Base-by-base conservation (phyloP, 768 basidiomycete species). In the Tulasnella sp. region DNA sequence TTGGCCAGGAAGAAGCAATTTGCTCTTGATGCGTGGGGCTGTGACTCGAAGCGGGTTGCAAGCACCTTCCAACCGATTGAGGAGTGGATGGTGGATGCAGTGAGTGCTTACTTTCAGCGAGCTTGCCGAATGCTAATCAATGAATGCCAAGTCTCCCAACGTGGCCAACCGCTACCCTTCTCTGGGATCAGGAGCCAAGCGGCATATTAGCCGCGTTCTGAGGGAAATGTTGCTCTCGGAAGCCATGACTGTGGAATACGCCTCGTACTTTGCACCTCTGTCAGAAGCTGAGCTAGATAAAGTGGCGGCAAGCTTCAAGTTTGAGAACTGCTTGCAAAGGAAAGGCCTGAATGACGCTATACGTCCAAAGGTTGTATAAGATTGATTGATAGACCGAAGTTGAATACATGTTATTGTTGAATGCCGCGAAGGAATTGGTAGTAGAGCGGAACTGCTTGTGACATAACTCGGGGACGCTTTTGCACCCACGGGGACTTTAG, bases 11-110 rank as follows among this genome's bases (percentile, higher is more conserved):
- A 94, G 82, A 89, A 93, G 82, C 87, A 88, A 9, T 87, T 93
- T 34, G 91, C 92, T 2, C 84, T 89, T 64, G 93, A 94, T 81
- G 87, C 90, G 2, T 93, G 92, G 93, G 92, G 92, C 19, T 87
- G 91, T 2, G 91, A 93, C 81, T 88, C 88, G 78, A 81, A 83
- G 14, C 81, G 83, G 42, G 88, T 94, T 67, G 83, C 84, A 39
- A 81, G 87, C 77, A 82, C 90, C 74, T 93, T 92, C 83, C 81
- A 89, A 78, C 91, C 92, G 15, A 83, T 93, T 77, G 81, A 89
- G 77, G 83, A 91, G 58, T 91, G 82, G 82, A 42, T 83, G 15
- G 40, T 68, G 37, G 69, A 80, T 34, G 77, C 79, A 80, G 78
- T n/a, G 80, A 82, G 25, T 71, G 7, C 29, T 12, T 12, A 14